A percentile compares a stretch with the other conserved stretches of the same genome.
These are phyloP conservation scores for Pholiota microspora DNA, from an alignment of 768 basidiomycete species.

Conservation along the genomic window DNA sequence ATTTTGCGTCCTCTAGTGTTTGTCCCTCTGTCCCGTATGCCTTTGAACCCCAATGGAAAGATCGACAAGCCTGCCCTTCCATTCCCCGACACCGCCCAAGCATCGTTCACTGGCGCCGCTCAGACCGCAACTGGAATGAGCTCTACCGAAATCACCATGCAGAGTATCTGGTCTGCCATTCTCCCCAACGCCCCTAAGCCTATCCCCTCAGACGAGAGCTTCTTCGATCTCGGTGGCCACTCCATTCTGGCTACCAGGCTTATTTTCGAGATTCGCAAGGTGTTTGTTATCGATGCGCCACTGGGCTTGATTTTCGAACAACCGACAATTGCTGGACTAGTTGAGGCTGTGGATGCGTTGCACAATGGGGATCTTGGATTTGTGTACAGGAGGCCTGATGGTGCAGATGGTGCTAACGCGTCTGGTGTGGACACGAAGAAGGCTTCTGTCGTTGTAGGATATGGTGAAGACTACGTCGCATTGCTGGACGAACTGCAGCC, in stretches of 20 bases:
- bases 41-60: conserved; percentile 98
- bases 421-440: conserved; percentile 17
- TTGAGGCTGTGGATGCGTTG: conserved; percentile 70
- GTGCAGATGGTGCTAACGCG: not conserved
- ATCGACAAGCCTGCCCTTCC: conserved; percentile 98
- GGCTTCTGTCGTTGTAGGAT: conserved; percentile 43
- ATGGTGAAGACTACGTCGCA: conserved; percentile 73
- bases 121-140: conserved; percentile 44
- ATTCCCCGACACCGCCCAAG: conserved; percentile 94
- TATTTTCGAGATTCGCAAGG: conserved; percentile 94
- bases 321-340: conserved; percentile 81
- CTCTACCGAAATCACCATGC: conserved; percentile 78
- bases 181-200: conserved; percentile 76
- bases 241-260: conserved; percentile 97
- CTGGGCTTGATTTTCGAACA: conserved; percentile 89
- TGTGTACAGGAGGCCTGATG: conserved; percentile 26
- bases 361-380: conserved; percentile 82
- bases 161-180: conserved; percentile 80
- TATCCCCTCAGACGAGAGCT: conserved; percentile 88
- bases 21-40: conserved; percentile 93
- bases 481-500: conserved; percentile 57
- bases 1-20: conserved; percentile 60
- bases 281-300: conserved; percentile 87
- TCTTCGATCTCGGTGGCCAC: conserved; percentile 98
- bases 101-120: conserved; percentile 41